Base-by-base conservation (phyloP, 2,329 filamentous ascomycete species). In the Aspergillus caelatus region DNA sequence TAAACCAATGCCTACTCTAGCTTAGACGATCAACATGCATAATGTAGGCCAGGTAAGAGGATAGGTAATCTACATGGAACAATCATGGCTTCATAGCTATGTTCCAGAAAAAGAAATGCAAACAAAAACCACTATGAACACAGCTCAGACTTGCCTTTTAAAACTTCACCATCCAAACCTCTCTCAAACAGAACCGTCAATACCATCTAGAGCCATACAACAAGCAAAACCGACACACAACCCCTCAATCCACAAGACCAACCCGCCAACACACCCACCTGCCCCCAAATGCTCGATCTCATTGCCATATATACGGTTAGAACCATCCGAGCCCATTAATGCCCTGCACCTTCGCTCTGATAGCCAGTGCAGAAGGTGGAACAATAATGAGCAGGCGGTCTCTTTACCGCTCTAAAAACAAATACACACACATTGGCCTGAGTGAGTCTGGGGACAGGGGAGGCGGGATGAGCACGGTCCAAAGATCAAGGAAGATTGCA, bases 81-180 rank as follows among this genome's bases (percentile, higher is more conserved):
- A 45, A 45, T 45, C n/a, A 2, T 23, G 43, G 34, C 14, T 9
- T 41, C 39, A 41, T n/a, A 19, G 16, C n/a, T 23, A 46, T 23
- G 21, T 10, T 46, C 43, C 11, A 46, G 12, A 34, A 34, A 11
- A 23, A 11, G 21, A 8, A 21, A 46, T 6, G 6, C 23, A 23
- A 26, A 34, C 11, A 32, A 8, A 28, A 53, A 53, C 26, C 14
- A 6, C 39, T 8, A 10, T n/a, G 7, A n/a, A 21, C 32, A 50
- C 71, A 72, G 69, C 70, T 74, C 72, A 74, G 72, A 74, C 71
- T 74, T 74, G 72, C 71, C 72, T 74, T 74, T 69, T 66, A 41
- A 30, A 39, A 58, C 68, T 61, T 72, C 70, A 71, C 70, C 6
- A 64, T 75, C 71, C 58, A 55, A 32, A 26, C 41, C 62, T 58